Evolutionary conservation across 1,284 basidiomycete species (phyloP).

Genomic region (Irpex sp.): DNA sequence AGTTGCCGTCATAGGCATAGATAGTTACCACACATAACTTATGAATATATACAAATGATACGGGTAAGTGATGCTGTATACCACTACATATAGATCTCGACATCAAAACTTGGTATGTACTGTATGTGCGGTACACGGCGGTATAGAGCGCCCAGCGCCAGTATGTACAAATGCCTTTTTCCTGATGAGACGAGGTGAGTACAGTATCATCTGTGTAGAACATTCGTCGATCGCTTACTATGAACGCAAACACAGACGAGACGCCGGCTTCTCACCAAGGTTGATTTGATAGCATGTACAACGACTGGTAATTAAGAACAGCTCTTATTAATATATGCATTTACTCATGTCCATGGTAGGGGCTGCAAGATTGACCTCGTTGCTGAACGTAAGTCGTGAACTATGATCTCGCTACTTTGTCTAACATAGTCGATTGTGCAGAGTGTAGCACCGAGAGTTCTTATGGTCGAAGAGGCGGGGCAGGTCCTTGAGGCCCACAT

Average conservation of each 20-base stretch:
- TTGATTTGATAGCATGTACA: conserved; percentile 77
- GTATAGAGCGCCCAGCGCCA: too few relatives aligned
- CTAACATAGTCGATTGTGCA: conserved; percentile 49
- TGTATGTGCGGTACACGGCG: too few relatives aligned
- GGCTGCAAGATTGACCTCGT: conserved; percentile 67
- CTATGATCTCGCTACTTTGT: not conserved
- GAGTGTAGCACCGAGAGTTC: conserved; percentile 40
- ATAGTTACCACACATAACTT: too few relatives aligned
- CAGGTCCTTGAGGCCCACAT: conserved; percentile 84
- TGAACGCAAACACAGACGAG: conserved; percentile 33
- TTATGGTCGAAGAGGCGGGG: conserved; percentile 63
- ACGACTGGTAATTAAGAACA: conserved; percentile 57
- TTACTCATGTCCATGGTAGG: conserved; percentile 43
- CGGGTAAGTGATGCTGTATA: too few relatives aligned
- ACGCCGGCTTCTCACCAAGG: conserved; percentile 52
- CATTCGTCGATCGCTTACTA: too few relatives aligned
- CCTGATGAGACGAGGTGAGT: too few relatives aligned
- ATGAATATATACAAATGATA: too few relatives aligned
- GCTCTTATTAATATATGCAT: conserved; percentile 2
- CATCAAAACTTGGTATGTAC: too few relatives aligned
- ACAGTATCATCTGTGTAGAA: too few relatives aligned
- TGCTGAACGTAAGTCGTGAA: conserved; percentile 55
- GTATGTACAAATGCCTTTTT: too few relatives aligned
- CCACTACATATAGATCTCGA: too few relatives aligned
- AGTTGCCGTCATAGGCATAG: too few relatives aligned